These are phyloP conservation scores for Neoascochyta sp. DNA, from an alignment of 2,329 filamentous ascomycete genomes.

Conservation along the genomic window DNA sequence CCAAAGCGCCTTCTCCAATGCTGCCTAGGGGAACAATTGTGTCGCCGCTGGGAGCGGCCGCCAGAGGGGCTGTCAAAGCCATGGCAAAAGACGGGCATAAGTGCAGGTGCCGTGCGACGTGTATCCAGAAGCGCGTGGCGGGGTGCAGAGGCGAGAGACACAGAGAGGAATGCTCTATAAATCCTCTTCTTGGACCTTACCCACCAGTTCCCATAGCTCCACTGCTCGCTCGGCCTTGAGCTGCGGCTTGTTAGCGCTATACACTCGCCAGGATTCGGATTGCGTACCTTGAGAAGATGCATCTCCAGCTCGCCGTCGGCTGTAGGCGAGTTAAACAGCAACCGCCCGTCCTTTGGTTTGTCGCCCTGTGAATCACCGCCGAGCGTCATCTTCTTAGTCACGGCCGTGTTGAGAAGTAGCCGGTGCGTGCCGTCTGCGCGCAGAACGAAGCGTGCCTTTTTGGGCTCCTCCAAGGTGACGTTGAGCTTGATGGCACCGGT, in stretches of 20 bases:
- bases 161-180: conserved; percentile 14
- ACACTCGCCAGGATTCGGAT: background rate
- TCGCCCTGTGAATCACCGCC: conserved; percentile 61
- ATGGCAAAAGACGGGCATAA: no score
- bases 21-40: no score
- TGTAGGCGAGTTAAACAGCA: conserved; percentile 60
- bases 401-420: conserved; percentile 78
- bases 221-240: conserved; percentile 21
- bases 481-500: conserved; percentile 83
- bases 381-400: conserved; percentile 76
- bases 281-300: conserved; percentile 55
- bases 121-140: no score
- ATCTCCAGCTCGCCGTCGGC: conserved; percentile 50
- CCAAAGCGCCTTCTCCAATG: no score
- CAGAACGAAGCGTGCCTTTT: conserved; percentile 72
- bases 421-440: conserved; percentile 85
- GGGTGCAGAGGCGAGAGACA: no score
- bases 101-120: no score
- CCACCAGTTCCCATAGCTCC: conserved; percentile 24
- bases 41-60: no score
- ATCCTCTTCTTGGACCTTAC: conserved; percentile 17
- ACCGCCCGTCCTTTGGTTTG: conserved; percentile 67
- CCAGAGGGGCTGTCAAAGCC: no score
- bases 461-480: conserved; percentile 36
- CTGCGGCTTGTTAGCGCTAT: conserved; percentile 10